phyloP scores from a whole-genome alignment of 202 grass and related monocot genomes.

The Setaria italica region DNA sequence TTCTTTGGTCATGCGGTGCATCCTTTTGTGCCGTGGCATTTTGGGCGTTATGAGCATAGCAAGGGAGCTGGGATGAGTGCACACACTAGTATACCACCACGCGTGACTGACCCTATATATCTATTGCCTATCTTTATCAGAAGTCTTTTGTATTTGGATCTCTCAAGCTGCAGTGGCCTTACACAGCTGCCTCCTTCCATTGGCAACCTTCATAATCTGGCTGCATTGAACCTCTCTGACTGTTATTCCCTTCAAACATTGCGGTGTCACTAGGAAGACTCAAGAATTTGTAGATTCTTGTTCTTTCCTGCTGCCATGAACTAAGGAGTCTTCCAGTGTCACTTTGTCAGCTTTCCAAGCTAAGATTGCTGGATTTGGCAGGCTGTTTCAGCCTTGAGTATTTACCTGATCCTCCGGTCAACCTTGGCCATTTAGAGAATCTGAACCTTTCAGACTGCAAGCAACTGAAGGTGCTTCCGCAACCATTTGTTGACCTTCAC shows the following conservation, averaged over 20 bases:
- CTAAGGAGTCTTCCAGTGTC: conserved; percentile 34
- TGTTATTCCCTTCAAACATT: conserved; percentile 12
- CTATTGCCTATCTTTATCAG: neutral
- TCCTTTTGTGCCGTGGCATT: conserved; percentile 19
- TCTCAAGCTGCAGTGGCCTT: conserved; percentile 30
- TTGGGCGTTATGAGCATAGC: neutral
- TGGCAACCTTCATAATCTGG: conserved; percentile 15
- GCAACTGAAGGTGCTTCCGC: conserved; percentile 19
- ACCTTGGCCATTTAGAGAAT: conserved; percentile 28
- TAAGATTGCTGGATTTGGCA: conserved; percentile 43
- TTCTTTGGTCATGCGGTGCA: neutral
- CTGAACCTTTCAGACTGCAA: conserved; percentile 40
- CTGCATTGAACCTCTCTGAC: conserved; percentile 37
- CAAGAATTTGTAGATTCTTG: conserved; percentile 19
- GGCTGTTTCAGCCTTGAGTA: conserved; percentile 30
- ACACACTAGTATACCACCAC: neutral
- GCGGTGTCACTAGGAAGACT: neutral
- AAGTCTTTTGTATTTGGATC: neutral
- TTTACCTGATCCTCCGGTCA: conserved; percentile 39
- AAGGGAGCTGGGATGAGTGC: neutral
- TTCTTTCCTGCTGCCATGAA: conserved; percentile 33
- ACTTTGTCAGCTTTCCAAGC: conserved; percentile 11
- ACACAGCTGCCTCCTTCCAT: conserved; percentile 7
- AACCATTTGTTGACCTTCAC: conserved; percentile 20
- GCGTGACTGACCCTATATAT: neutral